These are phyloP conservation scores for Leccinum longicurvipes DNA, from an alignment of 768 basidiomycete genomes.

Conservation along the genomic window DNA sequence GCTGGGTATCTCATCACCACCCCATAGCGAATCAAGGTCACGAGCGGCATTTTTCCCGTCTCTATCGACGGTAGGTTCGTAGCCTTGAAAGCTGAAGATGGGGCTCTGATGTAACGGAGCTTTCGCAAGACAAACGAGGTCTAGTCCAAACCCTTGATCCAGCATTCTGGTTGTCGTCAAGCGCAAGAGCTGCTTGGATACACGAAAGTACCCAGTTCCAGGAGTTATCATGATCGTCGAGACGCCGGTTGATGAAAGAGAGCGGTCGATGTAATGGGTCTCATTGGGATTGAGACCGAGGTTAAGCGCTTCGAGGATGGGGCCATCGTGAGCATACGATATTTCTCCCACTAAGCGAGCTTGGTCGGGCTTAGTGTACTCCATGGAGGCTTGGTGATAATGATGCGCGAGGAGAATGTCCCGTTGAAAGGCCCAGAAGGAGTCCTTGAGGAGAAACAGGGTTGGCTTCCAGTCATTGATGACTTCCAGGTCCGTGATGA, in stretches of 20 bases:
- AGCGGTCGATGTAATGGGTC: slow-evolving; percentile 93
- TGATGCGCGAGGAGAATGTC: slow-evolving; percentile 90
- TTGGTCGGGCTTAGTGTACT: slow-evolving; percentile 43
- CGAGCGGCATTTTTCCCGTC: slow-evolving; percentile 45
- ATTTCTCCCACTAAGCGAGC: slow-evolving; percentile 73
- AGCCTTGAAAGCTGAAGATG: slow-evolving; percentile 82
- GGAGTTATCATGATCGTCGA: slow-evolving; percentile 86
- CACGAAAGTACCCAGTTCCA: slow-evolving; percentile 90
- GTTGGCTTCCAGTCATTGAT: slow-evolving; percentile 86
- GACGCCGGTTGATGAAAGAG: slow-evolving; percentile 83
- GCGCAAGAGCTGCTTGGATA: slow-evolving; percentile 84
- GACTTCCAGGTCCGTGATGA: slow-evolving; percentile 90
- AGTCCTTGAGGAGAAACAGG: slow-evolving; percentile 81
- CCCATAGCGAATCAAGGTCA: slow-evolving; percentile 72
- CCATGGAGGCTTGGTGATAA: slow-evolving; percentile 66
- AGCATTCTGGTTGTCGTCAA: slow-evolving; percentile 92
- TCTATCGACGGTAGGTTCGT: slow-evolving; percentile 54
- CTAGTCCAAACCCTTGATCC: slow-evolving; percentile 88
- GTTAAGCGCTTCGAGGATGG: slow-evolving; percentile 93
- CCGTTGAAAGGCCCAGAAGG: slow-evolving; percentile 87
- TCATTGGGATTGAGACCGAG: slow-evolving; percentile 90
- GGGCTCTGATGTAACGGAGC: slow-evolving; percentile 92
- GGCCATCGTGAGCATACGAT: slow-evolving; percentile 89
- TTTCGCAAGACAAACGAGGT: slow-evolving; percentile 86
- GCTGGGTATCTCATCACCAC: slow-evolving; percentile 50